Evolutionary conservation across 306 rosid species (phyloP), one percentile per base, ranked within the genome.

Genomic region (Cicer judaicum): DNA sequence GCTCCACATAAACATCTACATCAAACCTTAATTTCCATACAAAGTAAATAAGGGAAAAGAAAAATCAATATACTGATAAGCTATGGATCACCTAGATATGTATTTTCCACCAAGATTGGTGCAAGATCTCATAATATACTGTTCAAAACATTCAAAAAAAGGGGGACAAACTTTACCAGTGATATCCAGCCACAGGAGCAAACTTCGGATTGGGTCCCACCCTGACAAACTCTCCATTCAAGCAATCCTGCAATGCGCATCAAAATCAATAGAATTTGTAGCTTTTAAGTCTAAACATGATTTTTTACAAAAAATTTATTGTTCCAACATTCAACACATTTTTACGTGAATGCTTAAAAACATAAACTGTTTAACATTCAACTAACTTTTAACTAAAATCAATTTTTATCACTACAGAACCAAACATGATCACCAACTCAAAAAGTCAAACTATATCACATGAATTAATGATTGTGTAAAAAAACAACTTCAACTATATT

Each of bases 191-290:
- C 42, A 91, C 97, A 0, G 97, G 96, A 48, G 88, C 9, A 82
- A 94, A 91, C 80, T 86, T 91, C 0, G 95, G 89, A 80, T 94
- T 94, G 24, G 98, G 96, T 55, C 99, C 98, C 57, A 94, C 97
- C 79, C 97, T 83, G 40, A 91, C 98, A 88, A 91, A 94, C 86
- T 94, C 98, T 49, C 97, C 97, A 67, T 91, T 87, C 80, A 94
- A 87, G 85, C 97, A 94, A 70, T 90, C 93, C 97, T 94, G 77
- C 68, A 71, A 44, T 34, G 73, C 29, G 68, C 15, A 21, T 78
- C 46, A 65, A 56, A 29, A 29, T 29, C 36, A 29, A 29, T 29
- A 29, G 5, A 3, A 29, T 29, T 29, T 29, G 5, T 29, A 29
- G 36, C 34, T 29, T 29, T 29, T 29, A 3, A 29, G 36, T 29